Conservation (phyloP, 1,284 basidiomycete genomes). For the Erythrobasidium hasegawianum region DNA sequence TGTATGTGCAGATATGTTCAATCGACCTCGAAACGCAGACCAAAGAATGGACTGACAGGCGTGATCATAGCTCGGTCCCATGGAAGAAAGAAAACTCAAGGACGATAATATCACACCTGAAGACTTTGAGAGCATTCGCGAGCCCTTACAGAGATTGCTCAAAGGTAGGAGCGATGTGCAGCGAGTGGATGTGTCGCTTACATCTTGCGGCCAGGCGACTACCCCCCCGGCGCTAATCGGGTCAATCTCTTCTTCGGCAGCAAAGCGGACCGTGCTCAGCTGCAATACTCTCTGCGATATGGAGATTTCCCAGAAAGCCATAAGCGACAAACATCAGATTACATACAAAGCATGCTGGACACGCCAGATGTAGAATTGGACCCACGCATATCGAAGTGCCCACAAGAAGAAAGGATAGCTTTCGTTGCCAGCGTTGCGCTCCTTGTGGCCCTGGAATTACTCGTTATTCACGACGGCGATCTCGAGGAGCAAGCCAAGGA, state of each 20-base stretch:
- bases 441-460: constrained; percentile 13
- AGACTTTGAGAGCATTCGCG: neutral
- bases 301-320: constrained; percentile 6
- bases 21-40: too few relatives aligned
- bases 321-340: constrained; percentile 13
- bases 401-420: neutral
- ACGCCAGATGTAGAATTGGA: neutral
- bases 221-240: constrained; percentile 1
- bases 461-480: constrained; percentile 5
- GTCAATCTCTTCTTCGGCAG: constrained; percentile 6
- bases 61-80: neutral
- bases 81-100: constrained; percentile 4
- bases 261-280: neutral
- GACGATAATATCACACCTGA: neutral
- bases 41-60: too few relatives aligned
- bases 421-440: constrained; percentile 15
- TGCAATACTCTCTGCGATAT: neutral
- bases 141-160: neutral
- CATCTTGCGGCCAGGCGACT: constrained; percentile 6
- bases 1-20: neutral
- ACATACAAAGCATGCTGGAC: constrained; percentile 8
- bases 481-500: neutral
- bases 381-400: neutral
- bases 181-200: neutral
- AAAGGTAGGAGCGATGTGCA: neutral